These are phyloP conservation scores for Pelargonium citronellum DNA, from an alignment of 441 rosid species.

Conservation along the genomic window DNA sequence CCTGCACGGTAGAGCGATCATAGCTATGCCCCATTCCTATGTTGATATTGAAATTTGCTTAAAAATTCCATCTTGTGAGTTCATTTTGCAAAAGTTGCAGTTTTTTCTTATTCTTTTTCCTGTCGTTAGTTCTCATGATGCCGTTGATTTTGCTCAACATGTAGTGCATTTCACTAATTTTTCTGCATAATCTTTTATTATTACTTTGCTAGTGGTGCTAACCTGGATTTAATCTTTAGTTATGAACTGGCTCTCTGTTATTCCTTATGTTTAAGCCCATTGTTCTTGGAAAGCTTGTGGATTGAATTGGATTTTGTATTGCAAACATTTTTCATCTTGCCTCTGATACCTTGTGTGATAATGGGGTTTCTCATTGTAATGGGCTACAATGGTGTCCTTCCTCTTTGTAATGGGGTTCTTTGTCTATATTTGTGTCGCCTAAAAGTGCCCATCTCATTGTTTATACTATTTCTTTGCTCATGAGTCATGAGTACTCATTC, in stretches of 20 bases:
- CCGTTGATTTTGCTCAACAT: not conserved
- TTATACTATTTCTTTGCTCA: no score
- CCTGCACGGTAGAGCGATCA: not conserved
- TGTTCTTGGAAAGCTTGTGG: not conserved
- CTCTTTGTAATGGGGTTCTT: not conserved
- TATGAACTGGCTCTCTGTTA: not conserved
- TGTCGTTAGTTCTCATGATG: no score
- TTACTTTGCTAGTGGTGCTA: not conserved
- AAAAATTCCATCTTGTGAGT: not conserved
- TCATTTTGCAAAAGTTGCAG: not conserved
- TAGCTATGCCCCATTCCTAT: not conserved
- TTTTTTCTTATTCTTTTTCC: not conserved
- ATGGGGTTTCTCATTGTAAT: not conserved
- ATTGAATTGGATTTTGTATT: not conserved
- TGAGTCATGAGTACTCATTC: no score
- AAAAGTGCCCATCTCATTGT: not conserved
- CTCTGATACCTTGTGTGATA: not conserved
- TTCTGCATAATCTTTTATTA: not conserved
- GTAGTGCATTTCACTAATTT: not conserved
- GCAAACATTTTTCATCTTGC: no score
- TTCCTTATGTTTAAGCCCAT: not conserved
- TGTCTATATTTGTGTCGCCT: not conserved
- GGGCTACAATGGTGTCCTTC: not conserved
- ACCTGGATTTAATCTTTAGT: not conserved
- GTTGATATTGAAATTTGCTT: not conserved